phyloP scores from a whole-genome alignment of 805 yeast genomes.

The Cyberlindnera suaveolens region DNA sequence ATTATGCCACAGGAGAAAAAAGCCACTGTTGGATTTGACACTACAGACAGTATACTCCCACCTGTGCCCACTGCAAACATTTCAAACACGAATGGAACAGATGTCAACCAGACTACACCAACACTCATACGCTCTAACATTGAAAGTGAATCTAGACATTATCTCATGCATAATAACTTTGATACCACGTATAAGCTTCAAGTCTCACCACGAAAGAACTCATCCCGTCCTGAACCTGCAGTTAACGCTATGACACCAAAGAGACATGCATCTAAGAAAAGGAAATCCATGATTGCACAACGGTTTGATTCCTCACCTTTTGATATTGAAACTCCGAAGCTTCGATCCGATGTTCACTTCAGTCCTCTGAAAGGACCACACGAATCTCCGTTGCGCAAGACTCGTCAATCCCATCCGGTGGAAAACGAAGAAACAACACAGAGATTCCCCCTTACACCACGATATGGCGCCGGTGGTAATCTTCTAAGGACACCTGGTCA shows the following conservation, averaged over 20 bases:
- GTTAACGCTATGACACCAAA: constrained; percentile 21
- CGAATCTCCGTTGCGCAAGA: constrained; percentile 10
- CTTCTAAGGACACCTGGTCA: constrained; percentile 25
- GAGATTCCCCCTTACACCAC: constrained; percentile 43
- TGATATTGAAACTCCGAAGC: constrained; percentile 22
- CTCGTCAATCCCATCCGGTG: not conserved
- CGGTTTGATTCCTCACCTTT: constrained; percentile 25
- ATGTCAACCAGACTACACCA: constrained; percentile 23
- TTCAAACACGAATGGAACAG: constrained; percentile 22
- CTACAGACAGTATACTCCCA: constrained; percentile 24
- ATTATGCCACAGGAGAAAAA: constrained; percentile 21
- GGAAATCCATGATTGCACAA: constrained; percentile 22
- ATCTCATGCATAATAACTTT: constrained; percentile 17
- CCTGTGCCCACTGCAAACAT: constrained; percentile 21
- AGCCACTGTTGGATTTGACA: constrained; percentile 18
- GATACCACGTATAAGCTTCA: constrained; percentile 20
- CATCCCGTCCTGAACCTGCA: constrained; percentile 6
- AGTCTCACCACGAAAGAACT: constrained; percentile 21
- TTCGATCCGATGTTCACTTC: constrained; percentile 22
- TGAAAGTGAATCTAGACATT: constrained; percentile 13
- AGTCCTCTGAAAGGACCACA: constrained; percentile 14
- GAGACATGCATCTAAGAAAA: constrained; percentile 13
- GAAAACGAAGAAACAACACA: constrained; percentile 21
- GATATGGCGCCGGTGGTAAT: constrained; percentile 34
- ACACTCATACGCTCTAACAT: constrained; percentile 12